phyloP scores from a whole-genome alignment of 371 early-diverging fungal species.

The Mortierella sp. region DNA sequence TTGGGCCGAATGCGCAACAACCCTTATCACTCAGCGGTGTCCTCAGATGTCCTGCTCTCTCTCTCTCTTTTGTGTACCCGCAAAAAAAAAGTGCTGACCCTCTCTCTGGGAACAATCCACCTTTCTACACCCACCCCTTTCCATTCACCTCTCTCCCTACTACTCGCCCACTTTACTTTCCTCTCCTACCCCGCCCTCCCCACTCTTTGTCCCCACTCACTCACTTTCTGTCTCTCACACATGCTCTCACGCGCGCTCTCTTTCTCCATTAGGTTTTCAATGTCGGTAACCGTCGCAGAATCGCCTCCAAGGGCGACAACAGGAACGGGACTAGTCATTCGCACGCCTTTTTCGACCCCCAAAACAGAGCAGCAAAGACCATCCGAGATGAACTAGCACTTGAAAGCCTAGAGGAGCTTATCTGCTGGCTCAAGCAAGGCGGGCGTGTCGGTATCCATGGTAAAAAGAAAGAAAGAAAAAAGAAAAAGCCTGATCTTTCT shows the following conservation, averaged over 20 bases:
- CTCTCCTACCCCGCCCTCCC: too few species aligned
- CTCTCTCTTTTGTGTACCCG: too few species aligned
- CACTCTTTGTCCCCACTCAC: not conserved
- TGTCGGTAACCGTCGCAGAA: conserved; percentile 87
- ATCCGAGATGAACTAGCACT: conserved; percentile 80
- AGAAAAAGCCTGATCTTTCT: not conserved
- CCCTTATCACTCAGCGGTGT: too few species aligned
- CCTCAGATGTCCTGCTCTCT: too few species aligned
- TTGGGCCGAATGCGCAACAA: too few species aligned
- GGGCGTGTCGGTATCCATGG: conserved; percentile 86
- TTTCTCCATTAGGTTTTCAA: conserved; percentile 74
- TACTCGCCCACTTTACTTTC: not conserved
- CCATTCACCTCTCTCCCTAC: not conserved
- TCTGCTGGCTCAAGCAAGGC: conserved; percentile 78
- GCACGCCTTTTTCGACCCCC: conserved; percentile 80
- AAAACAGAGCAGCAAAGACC: conserved; percentile 73
- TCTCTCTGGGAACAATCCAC: too few species aligned
- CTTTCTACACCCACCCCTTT: not conserved
- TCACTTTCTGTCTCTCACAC: not conserved
- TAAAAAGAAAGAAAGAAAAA: conserved; percentile 7
- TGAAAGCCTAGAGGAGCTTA: conserved; percentile 83
- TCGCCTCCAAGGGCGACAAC: conserved; percentile 53
- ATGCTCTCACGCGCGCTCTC: not conserved
- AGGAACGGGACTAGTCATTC: conserved; percentile 57
- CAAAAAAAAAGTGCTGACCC: too few species aligned